Conservation (phyloP, 2,329 filamentous ascomycete species). For the Helotiales sp. region DNA sequence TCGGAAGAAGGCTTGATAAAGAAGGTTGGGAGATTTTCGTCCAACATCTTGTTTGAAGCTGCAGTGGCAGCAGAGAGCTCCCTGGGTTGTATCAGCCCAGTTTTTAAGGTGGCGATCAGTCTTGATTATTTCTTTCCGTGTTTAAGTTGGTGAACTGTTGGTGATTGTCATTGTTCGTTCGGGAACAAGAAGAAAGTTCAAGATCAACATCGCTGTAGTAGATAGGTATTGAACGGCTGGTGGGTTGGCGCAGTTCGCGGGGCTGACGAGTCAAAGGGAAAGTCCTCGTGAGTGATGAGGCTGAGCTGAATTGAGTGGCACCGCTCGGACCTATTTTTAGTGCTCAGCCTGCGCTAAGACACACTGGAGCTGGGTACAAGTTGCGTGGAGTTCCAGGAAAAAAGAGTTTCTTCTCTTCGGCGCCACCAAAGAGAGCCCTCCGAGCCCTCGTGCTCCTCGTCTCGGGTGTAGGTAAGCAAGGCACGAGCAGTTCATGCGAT, state of each 20-base stretch:
- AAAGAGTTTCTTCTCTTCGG: too few relatives aligned
- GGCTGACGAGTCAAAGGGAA: slow-evolving; percentile 31
- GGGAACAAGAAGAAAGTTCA: slow-evolving; percentile 10
- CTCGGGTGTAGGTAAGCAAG: background rate
- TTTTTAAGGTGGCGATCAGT: slow-evolving; percentile 14
- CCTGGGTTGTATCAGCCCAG: slow-evolving; percentile 14
- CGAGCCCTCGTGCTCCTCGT: background rate
- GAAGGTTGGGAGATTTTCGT: slow-evolving; percentile 88
- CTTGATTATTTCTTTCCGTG: slow-evolving; percentile 8
- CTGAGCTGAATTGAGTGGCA: slow-evolving; percentile 22
- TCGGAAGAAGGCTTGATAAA: slow-evolving; percentile 56
- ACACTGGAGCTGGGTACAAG: background rate
- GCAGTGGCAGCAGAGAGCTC: slow-evolving; percentile 25
- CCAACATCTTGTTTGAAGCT: slow-evolving; percentile 67
- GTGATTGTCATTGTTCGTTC: slow-evolving; percentile 9
- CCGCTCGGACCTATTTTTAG: slow-evolving; percentile 1
- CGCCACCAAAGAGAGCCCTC: background rate
- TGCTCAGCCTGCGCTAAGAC: background rate
- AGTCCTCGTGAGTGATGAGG: slow-evolving; percentile 26
- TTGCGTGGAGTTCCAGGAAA: too few relatives aligned
- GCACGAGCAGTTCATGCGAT: background rate
- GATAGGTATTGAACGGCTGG: background rate
- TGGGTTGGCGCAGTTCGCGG: slow-evolving; percentile 16
- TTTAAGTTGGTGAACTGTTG: slow-evolving; percentile 16
- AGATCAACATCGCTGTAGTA: slow-evolving; percentile 19